Base-by-base conservation (phyloP, 2,329 filamentous ascomycete genomes). In the Aspergillaceae sp. region DNA sequence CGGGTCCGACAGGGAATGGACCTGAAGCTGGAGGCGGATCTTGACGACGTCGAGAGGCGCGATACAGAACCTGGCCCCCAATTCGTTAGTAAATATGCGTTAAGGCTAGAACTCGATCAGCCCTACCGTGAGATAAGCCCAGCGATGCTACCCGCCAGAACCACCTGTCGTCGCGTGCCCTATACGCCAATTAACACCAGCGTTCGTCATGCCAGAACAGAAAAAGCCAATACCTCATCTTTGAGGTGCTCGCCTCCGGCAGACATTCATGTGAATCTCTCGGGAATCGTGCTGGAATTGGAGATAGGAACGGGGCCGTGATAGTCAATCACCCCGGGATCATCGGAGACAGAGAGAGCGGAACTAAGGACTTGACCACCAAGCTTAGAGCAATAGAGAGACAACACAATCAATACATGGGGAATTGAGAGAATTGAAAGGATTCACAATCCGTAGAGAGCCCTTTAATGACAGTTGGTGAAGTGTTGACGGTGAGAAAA, bases 11-110 rank as follows among this genome's bases (percentile, higher is more conserved):
- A 87, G 79, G 42, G 87, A 89, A 71, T 94, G 86, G 40, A 86
- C 80, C 68, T 97, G 92, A 11, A 98, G 82, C 66, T 98, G 92
- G 40, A 97, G 83, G 41, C 92, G 87, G 70, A 98, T 98, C 74
- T 98, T 97, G 71, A 97, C 82, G 52, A 98, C 92, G 68, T 98
- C 92, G 55, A 98, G 85, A 44, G 92, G 92, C 11, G 92, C 88
- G 63, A 97, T 84, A 62, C 92, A 80, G 74, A 98, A 97, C 64
- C 87, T 89, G 56, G 5, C 8, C 1, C 30, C 8, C 8, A 32
- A 9, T 32, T 32, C 30, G 6, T 32, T 44, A 9, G 28, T 36
- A 34, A 19, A 7, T n/a, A 28, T 41, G 28, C 26, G 11, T n/a
- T 36, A 19, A 27, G 19, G 10, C 28, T 30, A 11, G 35, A 33